These are phyloP conservation scores for Ophiostoma ulmi DNA, from an alignment of 2,329 filamentous ascomycete genomes.

Conservation along the genomic window DNA sequence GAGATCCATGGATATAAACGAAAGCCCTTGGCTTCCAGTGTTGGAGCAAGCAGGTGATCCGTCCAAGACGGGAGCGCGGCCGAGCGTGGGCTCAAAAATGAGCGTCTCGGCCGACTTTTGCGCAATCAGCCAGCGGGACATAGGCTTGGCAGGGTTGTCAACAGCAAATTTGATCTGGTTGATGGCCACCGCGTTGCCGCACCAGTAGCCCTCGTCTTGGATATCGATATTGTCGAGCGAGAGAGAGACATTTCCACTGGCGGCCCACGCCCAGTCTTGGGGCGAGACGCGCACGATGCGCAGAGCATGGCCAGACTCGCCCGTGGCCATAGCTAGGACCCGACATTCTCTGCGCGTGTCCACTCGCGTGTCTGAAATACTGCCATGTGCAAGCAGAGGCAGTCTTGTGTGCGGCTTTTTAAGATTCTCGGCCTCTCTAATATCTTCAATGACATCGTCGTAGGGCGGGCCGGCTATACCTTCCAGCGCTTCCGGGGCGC, in stretches of 20 bases:
- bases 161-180: slow-evolving; percentile 47
- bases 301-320: slow-evolving; percentile 55
- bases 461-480: slow-evolving; percentile 34
- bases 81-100: slow-evolving; percentile 49
- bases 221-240: slow-evolving; percentile 43
- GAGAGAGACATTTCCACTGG: slow-evolving; percentile 43
- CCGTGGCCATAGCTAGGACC: slow-evolving; percentile 47
- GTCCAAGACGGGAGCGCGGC: slow-evolving; percentile 34
- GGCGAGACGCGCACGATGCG: slow-evolving; percentile 48
- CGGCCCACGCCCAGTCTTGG: slow-evolving; percentile 52
- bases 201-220: slow-evolving; percentile 49
- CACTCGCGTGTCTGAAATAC: slow-evolving; percentile 42
- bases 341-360: slow-evolving; percentile 32
- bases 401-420: slow-evolving; percentile 20
- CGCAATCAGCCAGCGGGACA: slow-evolving; percentile 47
- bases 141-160: slow-evolving; percentile 33
- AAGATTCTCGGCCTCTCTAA: slow-evolving; percentile 27
- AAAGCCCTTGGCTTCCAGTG: slow-evolving; percentile 32
- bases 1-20: slow-evolving; percentile 52
- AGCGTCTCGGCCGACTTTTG: slow-evolving; percentile 50
- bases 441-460: slow-evolving; percentile 37
- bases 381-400: slow-evolving; percentile 52
- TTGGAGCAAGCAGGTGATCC: slow-evolving; percentile 6
- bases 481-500: slow-evolving; percentile 47
- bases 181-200: slow-evolving; percentile 47